Evolutionary conservation across 208 protist species (phyloP).

Genomic region (Trypanosoma cruzi): DNA sequence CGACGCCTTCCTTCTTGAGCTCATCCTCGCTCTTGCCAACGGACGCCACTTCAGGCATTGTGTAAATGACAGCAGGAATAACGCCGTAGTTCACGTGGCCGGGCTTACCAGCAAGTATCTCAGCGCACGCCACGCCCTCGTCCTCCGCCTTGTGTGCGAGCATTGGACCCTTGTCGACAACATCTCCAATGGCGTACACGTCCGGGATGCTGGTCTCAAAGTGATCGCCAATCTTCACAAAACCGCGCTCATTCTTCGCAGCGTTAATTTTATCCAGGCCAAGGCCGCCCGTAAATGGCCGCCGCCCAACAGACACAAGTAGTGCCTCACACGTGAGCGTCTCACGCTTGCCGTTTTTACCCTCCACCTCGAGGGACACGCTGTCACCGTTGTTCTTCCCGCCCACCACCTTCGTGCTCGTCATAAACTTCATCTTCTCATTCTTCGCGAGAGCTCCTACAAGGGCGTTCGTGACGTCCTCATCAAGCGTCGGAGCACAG

Average conservation of each 20-base stretch:
- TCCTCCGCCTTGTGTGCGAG: conserved; percentile 99
- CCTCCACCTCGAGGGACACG: conserved; percentile 91
- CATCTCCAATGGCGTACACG: conserved; percentile 99
- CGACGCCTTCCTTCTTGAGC: conserved; percentile 92
- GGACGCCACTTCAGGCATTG: conserved; percentile 98
- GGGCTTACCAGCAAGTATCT: conserved; percentile 92
- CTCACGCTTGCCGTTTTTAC: conserved; percentile 88
- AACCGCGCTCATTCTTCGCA: conserved; percentile 87
- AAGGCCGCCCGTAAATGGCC: conserved; percentile 95
- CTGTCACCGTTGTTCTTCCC: conserved; percentile 66
- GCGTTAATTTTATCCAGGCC: conserved; percentile 95
- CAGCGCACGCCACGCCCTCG: conserved; percentile 96
- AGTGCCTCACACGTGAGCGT: conserved; percentile 93
- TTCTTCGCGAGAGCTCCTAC: conserved; percentile 83
- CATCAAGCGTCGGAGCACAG: conserved; percentile 91
- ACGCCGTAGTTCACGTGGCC: conserved; percentile 98
- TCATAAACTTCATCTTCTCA: conserved; percentile 93
- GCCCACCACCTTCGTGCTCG: conserved; percentile 89
- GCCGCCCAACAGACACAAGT: conserved; percentile 97
- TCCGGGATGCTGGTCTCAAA: conserved; percentile 95
- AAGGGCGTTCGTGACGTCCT: conserved; percentile 82
- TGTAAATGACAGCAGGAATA: conserved; percentile 99
- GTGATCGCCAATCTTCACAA: conserved; percentile 94
- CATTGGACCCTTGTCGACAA: conserved; percentile 98
- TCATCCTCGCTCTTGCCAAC: conserved; percentile 98